A percentile compares a stretch with the other conserved stretches of the same genome.
Evolutionary conservation across 352 stramenopile genomes (phyloP).

Genomic region (Stramenopiles sp.): DNA sequence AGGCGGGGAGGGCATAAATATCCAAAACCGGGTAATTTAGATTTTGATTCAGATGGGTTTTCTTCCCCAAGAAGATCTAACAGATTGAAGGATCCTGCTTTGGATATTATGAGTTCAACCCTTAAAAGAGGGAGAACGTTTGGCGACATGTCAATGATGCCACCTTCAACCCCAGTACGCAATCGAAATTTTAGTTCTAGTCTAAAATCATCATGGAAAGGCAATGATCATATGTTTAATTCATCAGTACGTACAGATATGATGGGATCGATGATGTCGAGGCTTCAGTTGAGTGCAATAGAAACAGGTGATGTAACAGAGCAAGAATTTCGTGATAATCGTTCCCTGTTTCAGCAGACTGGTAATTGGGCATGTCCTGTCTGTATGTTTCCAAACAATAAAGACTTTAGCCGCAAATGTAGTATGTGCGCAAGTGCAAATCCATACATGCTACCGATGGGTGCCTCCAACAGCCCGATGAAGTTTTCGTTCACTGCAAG

Average conservation of each 20-base stretch:
- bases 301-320: background rate
- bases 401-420: background rate
- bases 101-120: background rate
- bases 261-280: background rate
- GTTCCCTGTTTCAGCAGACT: background rate
- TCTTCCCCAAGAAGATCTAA: background rate
- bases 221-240: background rate
- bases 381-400: background rate
- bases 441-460: background rate
- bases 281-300: background rate
- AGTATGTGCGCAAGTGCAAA: background rate
- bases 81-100: background rate
- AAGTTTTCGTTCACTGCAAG: background rate
- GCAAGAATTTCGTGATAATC: background rate
- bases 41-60: too few relatives aligned
- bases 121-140: background rate
- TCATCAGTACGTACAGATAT: background rate
- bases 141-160: background rate
- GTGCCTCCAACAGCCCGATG: background rate
- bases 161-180: background rate
- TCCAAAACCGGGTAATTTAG: background rate
- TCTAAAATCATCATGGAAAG: background rate
- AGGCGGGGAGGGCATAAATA: background rate
- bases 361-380: background rate
- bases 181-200: background rate